Evolutionary conservation across 2,329 filamentous ascomycete genomes (phyloP).

Genomic region (Fusarium decemcellulare): DNA sequence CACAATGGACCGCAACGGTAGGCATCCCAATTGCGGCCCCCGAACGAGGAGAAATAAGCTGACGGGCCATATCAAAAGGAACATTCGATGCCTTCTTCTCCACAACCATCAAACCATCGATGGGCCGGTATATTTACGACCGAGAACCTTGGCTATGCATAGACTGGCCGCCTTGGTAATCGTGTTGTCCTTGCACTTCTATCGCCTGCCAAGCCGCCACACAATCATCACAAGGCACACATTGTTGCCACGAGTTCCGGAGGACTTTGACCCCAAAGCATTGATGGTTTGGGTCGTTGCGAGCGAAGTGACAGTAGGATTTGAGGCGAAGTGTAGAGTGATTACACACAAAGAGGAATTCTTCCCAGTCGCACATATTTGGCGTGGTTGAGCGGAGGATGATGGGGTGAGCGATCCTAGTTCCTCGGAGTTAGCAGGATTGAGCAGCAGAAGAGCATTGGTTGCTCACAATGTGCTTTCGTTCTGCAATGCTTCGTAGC

Average conservation of each 20-base stretch:
- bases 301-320: slow-evolving; percentile 81
- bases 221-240: slow-evolving; percentile 67
- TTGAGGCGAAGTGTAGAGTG: slow-evolving; percentile 73
- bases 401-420: not conserved
- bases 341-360: slow-evolving; percentile 76
- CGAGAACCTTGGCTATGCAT: slow-evolving; percentile 4
- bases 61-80: not conserved
- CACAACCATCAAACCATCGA: not conserved
- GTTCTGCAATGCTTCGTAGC: not conserved
- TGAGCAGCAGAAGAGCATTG: not conserved
- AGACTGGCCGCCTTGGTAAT: not conserved
- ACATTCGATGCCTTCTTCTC: not conserved
- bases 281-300: slow-evolving; percentile 78
- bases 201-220: slow-evolving; percentile 30
- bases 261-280: slow-evolving; percentile 79
- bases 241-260: slow-evolving; percentile 71
- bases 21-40: not conserved
- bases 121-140: not conserved
- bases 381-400: slow-evolving; percentile 4
- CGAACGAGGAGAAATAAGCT: not conserved
- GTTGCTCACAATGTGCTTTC: slow-evolving; percentile 10
- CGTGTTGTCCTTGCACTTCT: slow-evolving; percentile 18
- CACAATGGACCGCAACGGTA: not conserved
- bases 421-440: not conserved
- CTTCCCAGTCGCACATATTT: slow-evolving; percentile 80